Evolutionary conservation across 176 grass and related monocot genomes (phyloP).

Genomic region (Olyra latifolia): DNA sequence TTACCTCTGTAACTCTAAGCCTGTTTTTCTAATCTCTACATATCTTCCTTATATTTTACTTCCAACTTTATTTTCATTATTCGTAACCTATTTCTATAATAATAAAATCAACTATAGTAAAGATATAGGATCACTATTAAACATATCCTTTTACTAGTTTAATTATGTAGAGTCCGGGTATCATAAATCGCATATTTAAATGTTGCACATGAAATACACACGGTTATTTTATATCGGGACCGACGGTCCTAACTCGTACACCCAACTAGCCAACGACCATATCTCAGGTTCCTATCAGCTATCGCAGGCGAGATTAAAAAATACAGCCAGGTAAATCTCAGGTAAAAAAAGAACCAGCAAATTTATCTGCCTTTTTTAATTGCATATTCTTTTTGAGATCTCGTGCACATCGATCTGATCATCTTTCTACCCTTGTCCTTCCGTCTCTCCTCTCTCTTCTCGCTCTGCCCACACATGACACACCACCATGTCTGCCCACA

Average conservation of each 20-base stretch:
- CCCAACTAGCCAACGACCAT: no score
- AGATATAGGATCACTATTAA: no score
- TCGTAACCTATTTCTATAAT: no score
- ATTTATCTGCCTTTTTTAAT: slow-evolving; percentile 15
- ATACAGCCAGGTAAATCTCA: slow-evolving; percentile 12
- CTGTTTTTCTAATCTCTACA: no score
- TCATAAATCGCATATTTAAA: neutral
- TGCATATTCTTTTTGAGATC: no score
- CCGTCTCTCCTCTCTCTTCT: neutral
- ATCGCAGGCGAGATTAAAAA: neutral
- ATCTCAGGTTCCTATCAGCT: slow-evolving; percentile 24
- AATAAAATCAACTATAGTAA: no score
- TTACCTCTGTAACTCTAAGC: no score
- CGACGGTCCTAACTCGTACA: neutral
- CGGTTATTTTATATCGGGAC: slow-evolving; percentile 1
- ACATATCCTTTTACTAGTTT: no score
- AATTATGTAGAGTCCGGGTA: no score
- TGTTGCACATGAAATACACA: neutral
- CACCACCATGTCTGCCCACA: slow-evolving; percentile 42
- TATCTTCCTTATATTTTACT: no score
- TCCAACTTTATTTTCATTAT: no score
- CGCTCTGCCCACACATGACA: slow-evolving; percentile 1
- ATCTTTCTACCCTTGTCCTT: neutral
- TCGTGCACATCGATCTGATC: slow-evolving; percentile 24
- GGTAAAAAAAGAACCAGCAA: slow-evolving; percentile 29